Percentiles rank a stretch among this genome's conserved stretches.
phyloP scores from a whole-genome alignment of 257 asterid species.

The Pogostemon cablin region DNA sequence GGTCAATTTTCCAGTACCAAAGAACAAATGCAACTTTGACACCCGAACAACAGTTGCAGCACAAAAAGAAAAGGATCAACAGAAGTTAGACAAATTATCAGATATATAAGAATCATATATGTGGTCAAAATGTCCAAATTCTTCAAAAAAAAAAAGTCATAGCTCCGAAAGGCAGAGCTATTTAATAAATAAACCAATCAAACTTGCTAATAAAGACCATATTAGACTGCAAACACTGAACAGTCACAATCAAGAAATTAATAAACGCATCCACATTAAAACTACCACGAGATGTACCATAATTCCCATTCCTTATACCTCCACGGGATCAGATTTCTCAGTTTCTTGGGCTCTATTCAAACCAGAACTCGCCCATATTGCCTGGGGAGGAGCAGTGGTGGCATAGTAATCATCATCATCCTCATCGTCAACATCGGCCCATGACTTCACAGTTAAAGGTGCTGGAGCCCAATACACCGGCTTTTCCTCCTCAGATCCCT shows the following conservation, averaged over 20 bases:
- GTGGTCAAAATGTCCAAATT: constrained; percentile 5
- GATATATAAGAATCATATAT: neutral
- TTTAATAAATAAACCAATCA: constrained; percentile 6
- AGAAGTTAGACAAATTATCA: constrained; percentile 7
- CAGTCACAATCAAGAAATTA: neutral
- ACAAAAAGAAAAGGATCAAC: neutral
- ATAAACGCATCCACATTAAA: constrained; percentile 3
- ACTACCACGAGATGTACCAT: neutral
- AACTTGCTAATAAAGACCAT: neutral
- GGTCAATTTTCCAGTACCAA: neutral
- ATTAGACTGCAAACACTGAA: neutral
- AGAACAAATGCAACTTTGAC: constrained; percentile 1
- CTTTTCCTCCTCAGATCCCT: constrained; percentile 45
- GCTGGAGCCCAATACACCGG: constrained; percentile 75
- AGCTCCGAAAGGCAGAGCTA: neutral
- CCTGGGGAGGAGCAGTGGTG: constrained; percentile 77
- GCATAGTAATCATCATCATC: constrained; percentile 82
- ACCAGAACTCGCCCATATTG: constrained; percentile 54
- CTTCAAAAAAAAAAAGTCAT: neutral
- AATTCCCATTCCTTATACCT: constrained; percentile 45
- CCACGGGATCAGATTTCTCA: constrained; percentile 48
- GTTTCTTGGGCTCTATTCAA: constrained; percentile 36
- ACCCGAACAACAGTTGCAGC: neutral
- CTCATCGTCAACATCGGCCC: constrained; percentile 87
- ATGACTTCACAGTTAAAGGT: constrained; percentile 64